Evolutionary conservation across 192 early-diverging fungal species (phyloP), one percentile per base, ranked within the genome.

Genomic region (Fimicolochytrium jonesii): DNA sequence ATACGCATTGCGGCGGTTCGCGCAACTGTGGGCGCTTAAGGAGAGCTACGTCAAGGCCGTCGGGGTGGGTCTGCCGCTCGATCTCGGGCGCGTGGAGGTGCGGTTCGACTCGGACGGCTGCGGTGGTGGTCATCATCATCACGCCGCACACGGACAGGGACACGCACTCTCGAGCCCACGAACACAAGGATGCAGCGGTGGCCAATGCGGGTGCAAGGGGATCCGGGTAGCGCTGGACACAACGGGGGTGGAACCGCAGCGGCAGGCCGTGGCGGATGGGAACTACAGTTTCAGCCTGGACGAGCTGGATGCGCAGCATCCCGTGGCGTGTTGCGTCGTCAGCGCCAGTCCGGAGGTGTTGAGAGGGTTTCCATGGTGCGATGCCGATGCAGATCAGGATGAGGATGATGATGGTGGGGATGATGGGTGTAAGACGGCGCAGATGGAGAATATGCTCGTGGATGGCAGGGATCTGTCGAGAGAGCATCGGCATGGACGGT

Each of bases 41-140:
- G 81, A 83, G 53, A 77, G 79, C 51, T 63, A 74, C n/a, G 68
- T 76, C 25, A 83, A 83, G 59, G 79, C 81, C 29, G 28, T 83
- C 17, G 81, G 78, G 15, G 47, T 81, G 26, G 77, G 81, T 6
- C 61, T 80, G 31, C 54, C 64, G 17, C 64, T 74, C 18, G 65
- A 77, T 41, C 67, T 83, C 11, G 63, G 66, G 55, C 44, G 63
- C 22, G 56, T 79, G n/a, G n/a, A n/a, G n/a, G n/a, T n/a, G n/a
- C n/a, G n/a, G n/a, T n/a, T n/a, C n/a, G n/a, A n/a, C n/a, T n/a
- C n/a, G n/a, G n/a, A n/a, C n/a, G n/a, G n/a, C n/a, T n/a, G n/a
- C n/a, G n/a, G n/a, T n/a, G n/a, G n/a, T 39, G 43, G 43, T 44
- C 43, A 23, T 23, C 4, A 3, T 22, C 15, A 44, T 44, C 13